A percentile compares a stretch with the other conserved stretches of the same genome.
phyloP scores from a whole-genome alignment of 108 stramenopile species.

The Schizochytrium sp. region DNA sequence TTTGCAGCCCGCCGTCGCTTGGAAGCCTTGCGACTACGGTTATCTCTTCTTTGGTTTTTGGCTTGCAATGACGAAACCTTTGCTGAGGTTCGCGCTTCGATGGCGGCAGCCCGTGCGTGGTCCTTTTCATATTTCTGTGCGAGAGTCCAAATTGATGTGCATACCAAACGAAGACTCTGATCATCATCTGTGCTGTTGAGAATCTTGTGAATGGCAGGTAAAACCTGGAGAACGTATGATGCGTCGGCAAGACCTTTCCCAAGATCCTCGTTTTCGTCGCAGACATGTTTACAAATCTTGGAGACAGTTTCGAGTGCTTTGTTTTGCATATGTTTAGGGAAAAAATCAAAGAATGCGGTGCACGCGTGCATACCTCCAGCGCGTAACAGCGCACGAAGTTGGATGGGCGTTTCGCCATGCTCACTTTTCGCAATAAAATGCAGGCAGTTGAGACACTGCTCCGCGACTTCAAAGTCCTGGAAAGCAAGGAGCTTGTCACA shows the following conservation, averaged over 20 bases:
- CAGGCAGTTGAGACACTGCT: conserved; percentile 43
- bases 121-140: neutral
- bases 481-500: conserved; percentile 22
- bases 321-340: conserved; percentile 54
- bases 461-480: conserved; percentile 53
- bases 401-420: neutral
- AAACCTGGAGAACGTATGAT: conserved; percentile 20
- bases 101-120: neutral
- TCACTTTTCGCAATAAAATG: conserved; percentile 11
- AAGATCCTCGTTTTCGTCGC: neutral
- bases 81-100: neutral
- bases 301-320: conserved; percentile 13
- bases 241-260: neutral
- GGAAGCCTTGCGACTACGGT: too few relatives aligned
- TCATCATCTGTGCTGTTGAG: conserved; percentile 22
- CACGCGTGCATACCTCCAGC: conserved; percentile 41
- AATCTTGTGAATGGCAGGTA: conserved; percentile 21
- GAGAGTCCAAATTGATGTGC: neutral
- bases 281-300: neutral
- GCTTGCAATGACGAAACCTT: neutral
- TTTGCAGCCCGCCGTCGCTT: too few relatives aligned
- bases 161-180: neutral
- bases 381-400: conserved; percentile 1
- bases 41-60: too few relatives aligned
- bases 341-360: conserved; percentile 37